A percentile compares a stretch with the other conserved stretches of the same genome.
These are phyloP conservation scores for Caryopteris hybrid DNA, from an alignment of 305 asterid species.

Conservation along the genomic window DNA sequence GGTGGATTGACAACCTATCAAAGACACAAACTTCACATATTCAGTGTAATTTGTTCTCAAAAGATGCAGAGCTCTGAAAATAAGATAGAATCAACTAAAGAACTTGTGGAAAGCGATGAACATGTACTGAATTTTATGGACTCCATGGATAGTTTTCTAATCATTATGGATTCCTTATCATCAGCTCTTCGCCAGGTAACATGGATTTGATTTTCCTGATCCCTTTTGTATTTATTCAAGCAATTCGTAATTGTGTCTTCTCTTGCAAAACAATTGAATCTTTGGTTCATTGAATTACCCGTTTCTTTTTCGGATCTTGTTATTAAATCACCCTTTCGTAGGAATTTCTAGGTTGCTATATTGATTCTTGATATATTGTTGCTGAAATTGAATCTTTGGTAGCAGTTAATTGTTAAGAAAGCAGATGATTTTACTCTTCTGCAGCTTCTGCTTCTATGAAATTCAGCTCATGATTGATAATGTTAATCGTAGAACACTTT, in stretches of 20 bases:
- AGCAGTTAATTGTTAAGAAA: not conserved
- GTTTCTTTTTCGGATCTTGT: conserved; percentile 3
- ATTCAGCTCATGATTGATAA: too few relatives aligned
- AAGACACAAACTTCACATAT: not conserved
- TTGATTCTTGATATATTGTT: not conserved
- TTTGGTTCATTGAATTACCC: not conserved
- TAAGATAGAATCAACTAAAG: conserved; percentile 25
- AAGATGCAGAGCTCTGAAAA: conserved; percentile 30
- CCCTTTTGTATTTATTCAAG: conserved; percentile 1
- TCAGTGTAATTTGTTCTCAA: not conserved
- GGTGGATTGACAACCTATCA: too few relatives aligned
- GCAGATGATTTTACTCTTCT: not conserved
- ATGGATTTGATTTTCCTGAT: not conserved
- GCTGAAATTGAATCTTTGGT: not conserved
- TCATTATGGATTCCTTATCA: conserved; percentile 56
- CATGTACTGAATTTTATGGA: conserved; percentile 60
- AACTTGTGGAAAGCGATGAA: conserved; percentile 31
- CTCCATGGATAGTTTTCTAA: conserved; percentile 63
- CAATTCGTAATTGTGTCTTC: not conserved
- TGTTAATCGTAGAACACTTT: not conserved
- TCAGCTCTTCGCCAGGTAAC: conserved; percentile 81
- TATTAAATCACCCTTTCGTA: too few relatives aligned
- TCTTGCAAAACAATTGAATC: not conserved
- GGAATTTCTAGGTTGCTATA: too few relatives aligned
- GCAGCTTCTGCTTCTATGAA: too few relatives aligned